Evolutionary conservation across 2,329 filamentous ascomycete genomes (phyloP).

Genomic region (Clonostachys rosea): DNA sequence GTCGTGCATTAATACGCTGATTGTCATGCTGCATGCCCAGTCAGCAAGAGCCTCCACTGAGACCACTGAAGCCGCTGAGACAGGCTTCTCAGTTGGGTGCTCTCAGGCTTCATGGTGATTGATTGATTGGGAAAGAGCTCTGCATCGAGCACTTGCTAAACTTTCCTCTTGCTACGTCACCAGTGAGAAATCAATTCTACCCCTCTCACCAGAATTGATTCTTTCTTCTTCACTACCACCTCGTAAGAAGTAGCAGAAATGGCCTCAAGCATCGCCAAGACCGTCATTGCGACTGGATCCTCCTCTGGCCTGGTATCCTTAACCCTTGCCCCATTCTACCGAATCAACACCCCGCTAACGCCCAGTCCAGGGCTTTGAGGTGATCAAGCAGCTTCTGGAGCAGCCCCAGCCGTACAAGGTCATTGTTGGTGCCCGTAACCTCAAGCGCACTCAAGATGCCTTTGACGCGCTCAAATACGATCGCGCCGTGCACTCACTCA

Average conservation of each 20-base stretch:
- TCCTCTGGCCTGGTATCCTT: slow-evolving; percentile 42
- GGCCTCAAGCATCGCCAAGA: slow-evolving; percentile 37
- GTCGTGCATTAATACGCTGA: no score
- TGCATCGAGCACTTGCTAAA: no score
- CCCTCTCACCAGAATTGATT: no score
- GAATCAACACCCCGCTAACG: neutral
- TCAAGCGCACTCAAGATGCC: slow-evolving; percentile 29
- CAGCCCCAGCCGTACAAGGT: slow-evolving; percentile 38
- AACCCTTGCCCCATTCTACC: neutral
- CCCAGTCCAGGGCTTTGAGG: slow-evolving; percentile 40
- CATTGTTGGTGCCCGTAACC: slow-evolving; percentile 45
- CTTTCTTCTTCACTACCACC: no score
- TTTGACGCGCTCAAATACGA: slow-evolving; percentile 36
- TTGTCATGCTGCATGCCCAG: no score
- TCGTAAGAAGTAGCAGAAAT: neutral
- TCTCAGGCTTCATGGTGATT: no score
- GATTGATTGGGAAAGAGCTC: no score
- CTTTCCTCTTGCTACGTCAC: no score
- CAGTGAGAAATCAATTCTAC: no score
- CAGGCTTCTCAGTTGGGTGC: no score
- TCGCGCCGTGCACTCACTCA: slow-evolving; percentile 28
- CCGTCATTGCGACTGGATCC: slow-evolving; percentile 43
- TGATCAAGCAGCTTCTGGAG: slow-evolving; percentile 43
- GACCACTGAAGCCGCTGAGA: no score
- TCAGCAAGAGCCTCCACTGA: no score